Evolutionary conservation across 148 eudicot species (phyloP).

Genomic region (Heliamphora exappendiculata): DNA sequence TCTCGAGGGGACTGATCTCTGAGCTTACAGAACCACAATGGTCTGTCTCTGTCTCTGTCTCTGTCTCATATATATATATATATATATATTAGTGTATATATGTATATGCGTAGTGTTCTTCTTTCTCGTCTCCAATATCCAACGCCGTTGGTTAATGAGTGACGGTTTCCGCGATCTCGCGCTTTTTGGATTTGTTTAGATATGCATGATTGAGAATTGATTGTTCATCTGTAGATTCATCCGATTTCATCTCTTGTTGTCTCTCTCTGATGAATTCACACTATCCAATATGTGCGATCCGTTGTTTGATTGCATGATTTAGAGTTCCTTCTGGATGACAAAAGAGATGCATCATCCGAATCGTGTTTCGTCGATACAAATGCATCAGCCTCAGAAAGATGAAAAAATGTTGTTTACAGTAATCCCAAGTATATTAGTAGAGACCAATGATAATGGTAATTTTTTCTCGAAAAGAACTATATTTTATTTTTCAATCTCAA

Average conservation of each 20-base stretch:
- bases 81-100: not conserved
- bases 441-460: too few relatives aligned
- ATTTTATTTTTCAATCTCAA: too few relatives aligned
- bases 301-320: not conserved
- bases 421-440: too few relatives aligned
- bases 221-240: not conserved
- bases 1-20: slow-evolving; percentile 3
- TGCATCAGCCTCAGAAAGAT: too few relatives aligned
- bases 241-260: not conserved
- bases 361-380: not conserved
- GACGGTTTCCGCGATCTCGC: not conserved
- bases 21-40: not conserved
- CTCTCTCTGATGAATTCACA: not conserved
- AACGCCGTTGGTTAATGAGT: not conserved
- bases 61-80: not conserved
- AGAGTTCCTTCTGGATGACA: not conserved
- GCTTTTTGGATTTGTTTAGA: not conserved
- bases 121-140: not conserved
- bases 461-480: too few relatives aligned
- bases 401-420: too few relatives aligned
- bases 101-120: not conserved
- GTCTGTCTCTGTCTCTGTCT: slow-evolving; percentile 5
- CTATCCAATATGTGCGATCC: not conserved
- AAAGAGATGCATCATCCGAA: not conserved
- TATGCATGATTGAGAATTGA: not conserved